Evolutionary conservation across 768 basidiomycete genomes (phyloP).

Genomic region (Trametes elegans): DNA sequence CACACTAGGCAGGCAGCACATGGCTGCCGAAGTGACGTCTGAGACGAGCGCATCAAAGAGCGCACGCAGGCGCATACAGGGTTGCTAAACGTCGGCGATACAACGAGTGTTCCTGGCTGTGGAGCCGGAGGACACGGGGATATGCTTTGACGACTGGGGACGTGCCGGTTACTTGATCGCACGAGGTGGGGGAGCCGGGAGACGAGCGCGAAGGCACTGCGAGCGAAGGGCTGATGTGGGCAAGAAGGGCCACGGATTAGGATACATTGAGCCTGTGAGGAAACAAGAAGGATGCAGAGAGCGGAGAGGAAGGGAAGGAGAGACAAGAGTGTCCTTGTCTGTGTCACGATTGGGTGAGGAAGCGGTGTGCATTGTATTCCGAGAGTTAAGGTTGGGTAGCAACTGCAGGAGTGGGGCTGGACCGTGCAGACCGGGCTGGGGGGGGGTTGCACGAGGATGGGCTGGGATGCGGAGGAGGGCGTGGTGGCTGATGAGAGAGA

Average conservation of each 20-base stretch:
- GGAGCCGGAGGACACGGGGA: neutral
- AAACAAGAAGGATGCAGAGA: constrained; percentile 11
- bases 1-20: constrained; percentile 8
- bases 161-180: constrained; percentile 5
- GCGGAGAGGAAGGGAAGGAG: constrained; percentile 4
- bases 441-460: neutral
- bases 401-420: neutral
- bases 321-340: neutral
- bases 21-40: constrained; percentile 11
- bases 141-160: neutral
- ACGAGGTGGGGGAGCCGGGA: neutral
- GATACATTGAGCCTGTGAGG: constrained; percentile 14
- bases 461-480: neutral
- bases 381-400: constrained; percentile 3
- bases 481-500: neutral
- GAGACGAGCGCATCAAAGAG: constrained; percentile 14
- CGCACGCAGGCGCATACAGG: neutral
- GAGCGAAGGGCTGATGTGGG: neutral
- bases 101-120: constrained; percentile 6
- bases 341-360: neutral
- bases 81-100: constrained; percentile 9
- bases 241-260: constrained; percentile 8
- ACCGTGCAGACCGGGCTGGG: neutral
- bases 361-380: neutral
- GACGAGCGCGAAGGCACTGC: neutral